Base-by-base conservation (phyloP, 2,329 filamentous ascomycete genomes). In the Aspergillus floridensis region DNA sequence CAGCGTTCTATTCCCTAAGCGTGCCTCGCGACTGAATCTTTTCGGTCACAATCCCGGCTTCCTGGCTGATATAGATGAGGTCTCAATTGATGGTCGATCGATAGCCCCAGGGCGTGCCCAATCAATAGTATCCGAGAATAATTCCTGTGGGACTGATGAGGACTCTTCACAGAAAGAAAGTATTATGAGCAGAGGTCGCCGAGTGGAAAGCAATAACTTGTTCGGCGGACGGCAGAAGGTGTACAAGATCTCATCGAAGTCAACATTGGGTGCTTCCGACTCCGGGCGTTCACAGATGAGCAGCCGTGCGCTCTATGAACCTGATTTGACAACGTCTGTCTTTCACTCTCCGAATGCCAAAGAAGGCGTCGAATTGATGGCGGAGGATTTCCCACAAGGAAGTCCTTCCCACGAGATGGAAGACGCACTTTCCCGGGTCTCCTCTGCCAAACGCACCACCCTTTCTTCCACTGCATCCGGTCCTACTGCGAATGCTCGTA, bases 161-260 rank as follows among this genome's bases (percentile, higher is more conserved):
- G 87, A 88, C 49, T 86, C 84, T 6, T 78, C 79, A 4, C 78
- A 81, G 10, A 78, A 74, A 49, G 84, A 86, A 1, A 92, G 90
- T 73, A 83, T 98, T n/a, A 93, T 98, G 90, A 88, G 82, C 67
- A 84, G 95, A 54, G 82, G 89, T 7, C 88, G 93, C 66, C 92
- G 91, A 0, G 88, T 86, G 1, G 93, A 98, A 71, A 92, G 93
- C 49, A 99, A 98, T 72, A 89, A 91, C 66, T 77, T 99, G 58
- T 99, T 99, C 76, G 95, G 95, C 59, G 95, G 95, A 16, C 87
- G 95, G 49, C 95, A 98, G 74, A 98, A 98, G 78, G 88, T 98
- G 41, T 98, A 96, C 76, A 93, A 92, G 74, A 90, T 96, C 64
- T 82, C 90, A 0, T 80, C 80, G 3, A 81, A 82, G 26, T 29